Conservation (phyloP, 306 rosid genomes). For the Vigna trinervia region DNA sequence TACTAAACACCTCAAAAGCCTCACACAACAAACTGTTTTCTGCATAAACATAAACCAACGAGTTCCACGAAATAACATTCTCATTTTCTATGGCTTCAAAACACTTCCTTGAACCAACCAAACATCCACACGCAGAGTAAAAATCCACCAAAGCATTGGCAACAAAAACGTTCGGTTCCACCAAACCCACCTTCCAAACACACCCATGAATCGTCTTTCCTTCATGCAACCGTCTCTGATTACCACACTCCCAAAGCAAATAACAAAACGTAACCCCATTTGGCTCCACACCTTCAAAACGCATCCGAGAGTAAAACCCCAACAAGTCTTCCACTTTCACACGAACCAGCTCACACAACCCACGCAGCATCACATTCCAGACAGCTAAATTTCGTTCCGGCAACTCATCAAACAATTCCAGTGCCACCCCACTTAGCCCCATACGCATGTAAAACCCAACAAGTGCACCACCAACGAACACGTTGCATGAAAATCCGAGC, state of each 20-base stretch:
- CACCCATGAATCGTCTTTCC: slow-evolving; percentile 72
- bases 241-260: slow-evolving; percentile 68
- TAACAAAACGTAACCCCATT: slow-evolving; percentile 83
- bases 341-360: slow-evolving; percentile 62
- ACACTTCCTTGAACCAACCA: slow-evolving; percentile 61
- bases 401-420: slow-evolving; percentile 77
- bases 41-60: slow-evolving; percentile 66
- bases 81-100: slow-evolving; percentile 59
- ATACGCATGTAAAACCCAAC: slow-evolving; percentile 58
- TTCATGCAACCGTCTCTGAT: slow-evolving; percentile 51
- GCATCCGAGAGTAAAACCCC: slow-evolving; percentile 56
- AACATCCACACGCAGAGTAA: slow-evolving; percentile 75
- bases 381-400: slow-evolving; percentile 59
- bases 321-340: slow-evolving; percentile 49
- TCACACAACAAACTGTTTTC: slow-evolving; percentile 50
- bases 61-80: slow-evolving; percentile 93
- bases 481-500: slow-evolving; percentile 61
- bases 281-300: slow-evolving; percentile 62
- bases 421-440: slow-evolving; percentile 55
- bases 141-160: slow-evolving; percentile 87
- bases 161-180: slow-evolving; percentile 64
- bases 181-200: slow-evolving; percentile 65
- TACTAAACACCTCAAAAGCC: slow-evolving; percentile 58
- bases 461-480: slow-evolving; percentile 69
- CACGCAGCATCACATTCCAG: slow-evolving; percentile 72